phyloP scores from a whole-genome alignment of 1,284 basidiomycete species.

The Porphyrellus sp. region DNA sequence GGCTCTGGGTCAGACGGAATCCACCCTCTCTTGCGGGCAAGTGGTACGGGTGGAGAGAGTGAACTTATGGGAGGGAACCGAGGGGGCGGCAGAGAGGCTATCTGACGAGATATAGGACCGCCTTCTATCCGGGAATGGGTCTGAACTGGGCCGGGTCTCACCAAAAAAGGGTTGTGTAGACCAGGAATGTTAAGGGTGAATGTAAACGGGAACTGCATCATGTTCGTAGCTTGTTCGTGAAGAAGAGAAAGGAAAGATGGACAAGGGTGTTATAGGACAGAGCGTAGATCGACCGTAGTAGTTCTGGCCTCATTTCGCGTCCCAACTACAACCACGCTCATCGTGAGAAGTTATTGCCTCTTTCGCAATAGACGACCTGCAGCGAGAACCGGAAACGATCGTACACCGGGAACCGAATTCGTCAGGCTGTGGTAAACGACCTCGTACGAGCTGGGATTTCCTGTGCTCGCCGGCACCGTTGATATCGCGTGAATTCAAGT shows the following conservation, averaged over 20 bases:
- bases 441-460: too few relatives aligned
- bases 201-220: slow-evolving; percentile 62
- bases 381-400: too few relatives aligned
- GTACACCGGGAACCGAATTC: too few relatives aligned
- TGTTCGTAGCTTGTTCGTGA: slow-evolving; percentile 27
- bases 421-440: too few relatives aligned
- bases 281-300: neutral
- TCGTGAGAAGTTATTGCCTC: neutral
- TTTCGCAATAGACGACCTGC: neutral
- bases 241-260: neutral
- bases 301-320: neutral
- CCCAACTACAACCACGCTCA: neutral
- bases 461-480: too few relatives aligned
- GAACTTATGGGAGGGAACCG: slow-evolving; percentile 20
- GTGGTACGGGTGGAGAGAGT: slow-evolving; percentile 34
- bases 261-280: neutral
- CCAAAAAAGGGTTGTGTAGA: slow-evolving; percentile 60
- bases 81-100: slow-evolving; percentile 29
- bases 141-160: slow-evolving; percentile 10
- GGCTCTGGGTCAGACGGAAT: slow-evolving; percentile 56
- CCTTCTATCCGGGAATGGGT: slow-evolving; percentile 26
- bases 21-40: slow-evolving; percentile 66
- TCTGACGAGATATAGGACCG: slow-evolving; percentile 17
- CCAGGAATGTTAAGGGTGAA: slow-evolving; percentile 62
- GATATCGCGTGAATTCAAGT: too few relatives aligned